Percentiles rank a stretch among this genome's conserved stretches.
These are phyloP conservation scores for Vigna angularis DNA, from an alignment of 306 rosid species.

Conservation along the genomic window DNA sequence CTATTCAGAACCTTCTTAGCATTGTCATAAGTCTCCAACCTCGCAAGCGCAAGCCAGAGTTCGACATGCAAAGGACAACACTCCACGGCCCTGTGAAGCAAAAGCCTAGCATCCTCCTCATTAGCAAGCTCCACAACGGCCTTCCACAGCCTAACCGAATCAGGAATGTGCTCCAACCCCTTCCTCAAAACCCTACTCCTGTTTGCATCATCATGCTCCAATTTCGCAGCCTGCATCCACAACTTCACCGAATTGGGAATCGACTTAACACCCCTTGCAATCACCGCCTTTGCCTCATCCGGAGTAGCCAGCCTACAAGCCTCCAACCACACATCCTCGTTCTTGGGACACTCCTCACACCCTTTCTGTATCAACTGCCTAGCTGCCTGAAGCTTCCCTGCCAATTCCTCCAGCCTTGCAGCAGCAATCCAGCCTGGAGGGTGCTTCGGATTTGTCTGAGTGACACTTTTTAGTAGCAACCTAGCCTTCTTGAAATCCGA, in stretches of 20 bases:
- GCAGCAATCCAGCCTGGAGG: conserved; percentile 97
- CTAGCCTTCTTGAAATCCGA: conserved; percentile 90
- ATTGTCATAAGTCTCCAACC: conserved; percentile 86
- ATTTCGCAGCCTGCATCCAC: conserved; percentile 87
- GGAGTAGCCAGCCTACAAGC: conserved; percentile 90
- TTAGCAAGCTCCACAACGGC: conserved; percentile 90
- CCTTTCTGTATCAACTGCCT: conserved; percentile 83
- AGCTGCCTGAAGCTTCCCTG: conserved; percentile 84
- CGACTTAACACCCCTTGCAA: conserved; percentile 77
- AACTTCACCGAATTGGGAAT: conserved; percentile 87
- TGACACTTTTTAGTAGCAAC: conserved; percentile 83
- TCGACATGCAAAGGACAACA: conserved; percentile 94
- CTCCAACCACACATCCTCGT: conserved; percentile 94
- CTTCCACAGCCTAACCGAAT: conserved; percentile 95
- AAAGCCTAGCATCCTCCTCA: conserved; percentile 84
- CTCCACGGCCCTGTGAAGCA: conserved; percentile 91
- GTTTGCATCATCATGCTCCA: conserved; percentile 75
- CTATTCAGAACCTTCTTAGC: conserved; percentile 85
- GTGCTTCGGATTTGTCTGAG: conserved; percentile 84
- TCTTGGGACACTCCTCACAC: conserved; percentile 91
- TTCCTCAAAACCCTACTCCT: conserved; percentile 85
- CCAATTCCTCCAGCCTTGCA: conserved; percentile 87
- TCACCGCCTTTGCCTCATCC: conserved; percentile 86
- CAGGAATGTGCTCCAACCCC: conserved; percentile 87
- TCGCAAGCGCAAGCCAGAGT: conserved; percentile 88